Percentiles rank a stretch among this genome's conserved stretches.
phyloP scores from a whole-genome alignment of 495 filamentous ascomycete genomes.

The Neurospora tetraspora region DNA sequence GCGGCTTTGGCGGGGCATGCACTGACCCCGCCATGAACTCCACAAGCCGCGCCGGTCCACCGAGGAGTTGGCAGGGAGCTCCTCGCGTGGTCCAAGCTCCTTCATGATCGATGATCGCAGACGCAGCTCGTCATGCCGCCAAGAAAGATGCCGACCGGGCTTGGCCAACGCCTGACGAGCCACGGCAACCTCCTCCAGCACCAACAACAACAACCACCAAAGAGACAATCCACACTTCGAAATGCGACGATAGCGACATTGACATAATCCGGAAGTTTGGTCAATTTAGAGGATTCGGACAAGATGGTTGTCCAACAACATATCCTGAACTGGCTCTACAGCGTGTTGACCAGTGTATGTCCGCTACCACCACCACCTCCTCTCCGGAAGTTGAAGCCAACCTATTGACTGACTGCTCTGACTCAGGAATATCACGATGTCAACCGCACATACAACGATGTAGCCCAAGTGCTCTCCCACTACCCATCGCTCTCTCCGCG shows the following conservation, averaged over 20 bases:
- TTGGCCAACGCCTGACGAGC: neutral
- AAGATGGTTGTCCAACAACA: slow-evolving; percentile 79
- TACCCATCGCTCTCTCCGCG: slow-evolving; percentile 80
- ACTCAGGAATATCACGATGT: slow-evolving; percentile 96
- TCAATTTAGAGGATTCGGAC: neutral
- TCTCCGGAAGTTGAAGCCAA: neutral
- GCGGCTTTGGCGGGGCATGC: neutral
- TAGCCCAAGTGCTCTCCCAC: slow-evolving; percentile 69
- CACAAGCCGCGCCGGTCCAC: neutral
- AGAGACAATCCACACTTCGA: neutral
- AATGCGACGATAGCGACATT: neutral
- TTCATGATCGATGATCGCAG: neutral
- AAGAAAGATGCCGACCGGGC: neutral
- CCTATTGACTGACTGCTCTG: slow-evolving; percentile 5
- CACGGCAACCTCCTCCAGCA: too few species aligned
- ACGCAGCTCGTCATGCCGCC: neutral
- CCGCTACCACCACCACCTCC: neutral
- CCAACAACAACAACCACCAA: neutral
- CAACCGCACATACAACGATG: slow-evolving; percentile 85
- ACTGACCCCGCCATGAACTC: neutral
- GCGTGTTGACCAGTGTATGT: slow-evolving; percentile 67
- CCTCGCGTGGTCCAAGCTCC: neutral
- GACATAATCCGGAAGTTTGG: neutral
- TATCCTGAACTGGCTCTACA: slow-evolving; percentile 91
- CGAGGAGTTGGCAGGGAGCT: neutral